Conservation (phyloP, 2,329 filamentous ascomycete genomes). For the Passalora sequoiae region DNA sequence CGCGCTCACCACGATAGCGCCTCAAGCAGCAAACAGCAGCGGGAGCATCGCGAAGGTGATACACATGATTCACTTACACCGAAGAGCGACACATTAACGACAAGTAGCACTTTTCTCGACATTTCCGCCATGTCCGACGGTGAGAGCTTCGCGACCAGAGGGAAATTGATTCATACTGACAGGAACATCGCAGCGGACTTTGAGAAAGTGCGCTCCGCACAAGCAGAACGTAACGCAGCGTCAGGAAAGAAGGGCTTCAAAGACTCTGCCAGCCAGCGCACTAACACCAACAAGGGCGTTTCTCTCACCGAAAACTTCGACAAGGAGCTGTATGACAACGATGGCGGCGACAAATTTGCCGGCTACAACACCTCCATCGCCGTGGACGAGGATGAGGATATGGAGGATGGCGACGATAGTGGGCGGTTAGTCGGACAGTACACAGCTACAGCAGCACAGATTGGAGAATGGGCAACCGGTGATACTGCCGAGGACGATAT, state of each 20-base stretch:
- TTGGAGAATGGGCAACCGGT: conserved; percentile 87
- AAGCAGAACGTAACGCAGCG: conserved; percentile 84
- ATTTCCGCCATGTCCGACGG: conserved; percentile 21
- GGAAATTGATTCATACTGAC: neutral
- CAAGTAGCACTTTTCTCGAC: conserved; percentile 6
- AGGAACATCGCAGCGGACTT: conserved; percentile 60
- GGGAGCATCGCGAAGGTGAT: conserved; percentile 15
- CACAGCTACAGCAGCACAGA: conserved; percentile 83
- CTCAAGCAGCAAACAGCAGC: too few relatives aligned
- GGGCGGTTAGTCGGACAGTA: conserved; percentile 83
- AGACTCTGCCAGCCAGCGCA: conserved; percentile 70
- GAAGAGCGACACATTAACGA: conserved; percentile 8
- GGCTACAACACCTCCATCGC: conserved; percentile 91
- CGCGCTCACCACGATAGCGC: too few relatives aligned
- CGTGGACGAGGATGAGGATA: conserved; percentile 70
- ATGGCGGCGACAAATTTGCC: conserved; percentile 67
- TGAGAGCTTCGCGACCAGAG: conserved; percentile 5
- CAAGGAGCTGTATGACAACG: conserved; percentile 76
- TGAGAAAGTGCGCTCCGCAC: conserved; percentile 78
- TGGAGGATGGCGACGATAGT: conserved; percentile 64
- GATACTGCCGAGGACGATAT: conserved; percentile 91
- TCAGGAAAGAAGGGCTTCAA: conserved; percentile 70
- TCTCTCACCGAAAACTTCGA: conserved; percentile 88
- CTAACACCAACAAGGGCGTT: conserved; percentile 79
- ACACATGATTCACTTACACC: conserved; percentile 4